Evolutionary conservation across 2,329 filamentous ascomycete species (phyloP).

Genomic region (Fusarium torreyae): DNA sequence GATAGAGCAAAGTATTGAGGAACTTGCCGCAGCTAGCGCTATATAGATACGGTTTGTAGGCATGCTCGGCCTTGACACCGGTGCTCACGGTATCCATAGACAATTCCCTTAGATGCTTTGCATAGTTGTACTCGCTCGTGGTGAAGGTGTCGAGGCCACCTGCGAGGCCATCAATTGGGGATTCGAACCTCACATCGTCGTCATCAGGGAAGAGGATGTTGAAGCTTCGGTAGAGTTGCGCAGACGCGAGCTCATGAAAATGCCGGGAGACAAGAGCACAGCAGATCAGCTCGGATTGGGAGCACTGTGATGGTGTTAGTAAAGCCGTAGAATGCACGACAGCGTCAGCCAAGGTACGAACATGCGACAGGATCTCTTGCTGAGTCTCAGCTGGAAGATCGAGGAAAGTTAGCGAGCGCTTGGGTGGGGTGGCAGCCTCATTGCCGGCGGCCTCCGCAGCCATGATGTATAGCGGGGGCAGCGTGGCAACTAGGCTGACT

Average conservation of each 20-base stretch:
- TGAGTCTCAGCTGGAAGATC: constrained; percentile 65
- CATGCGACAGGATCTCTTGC: constrained; percentile 64
- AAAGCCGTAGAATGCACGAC: not conserved
- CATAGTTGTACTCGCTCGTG: constrained; percentile 76
- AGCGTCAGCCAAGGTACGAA: constrained; percentile 50
- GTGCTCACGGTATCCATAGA: constrained; percentile 69
- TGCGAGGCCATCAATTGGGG: constrained; percentile 70
- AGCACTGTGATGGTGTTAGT: constrained; percentile 59
- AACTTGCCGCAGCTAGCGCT: constrained; percentile 73
- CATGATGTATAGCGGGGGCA: constrained; percentile 54
- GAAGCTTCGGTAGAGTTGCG: constrained; percentile 72
- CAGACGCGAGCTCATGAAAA: constrained; percentile 71
- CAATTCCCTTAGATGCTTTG: constrained; percentile 69
- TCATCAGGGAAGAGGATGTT: constrained; percentile 74
- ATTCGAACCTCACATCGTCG: constrained; percentile 67
- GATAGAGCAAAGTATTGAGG: constrained; percentile 71
- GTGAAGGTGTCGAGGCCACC: constrained; percentile 73
- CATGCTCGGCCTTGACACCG: constrained; percentile 67
- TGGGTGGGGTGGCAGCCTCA: constrained; percentile 46
- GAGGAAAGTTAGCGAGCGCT: constrained; percentile 54
- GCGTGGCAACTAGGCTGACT: constrained; percentile 36
- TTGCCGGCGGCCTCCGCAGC: constrained; percentile 53
- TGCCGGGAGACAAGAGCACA: constrained; percentile 71
- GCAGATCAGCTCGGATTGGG: constrained; percentile 67
- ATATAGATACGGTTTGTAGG: constrained; percentile 69